Conservation (phyloP, 345 rosid species). For the Cochlearia excelsa region DNA sequence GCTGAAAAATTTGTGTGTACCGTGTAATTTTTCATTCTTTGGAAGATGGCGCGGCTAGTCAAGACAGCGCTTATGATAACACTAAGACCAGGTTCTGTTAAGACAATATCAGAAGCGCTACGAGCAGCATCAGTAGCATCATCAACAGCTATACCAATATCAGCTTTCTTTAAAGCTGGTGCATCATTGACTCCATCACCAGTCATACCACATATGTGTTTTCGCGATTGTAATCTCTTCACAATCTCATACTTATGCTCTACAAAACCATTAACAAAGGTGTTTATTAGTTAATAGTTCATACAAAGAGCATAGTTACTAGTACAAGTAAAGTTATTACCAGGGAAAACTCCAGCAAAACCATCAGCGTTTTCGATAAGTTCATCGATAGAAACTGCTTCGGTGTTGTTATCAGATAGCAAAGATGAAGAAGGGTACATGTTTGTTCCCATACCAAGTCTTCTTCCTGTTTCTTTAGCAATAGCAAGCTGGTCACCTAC, state of each 20-base stretch:
- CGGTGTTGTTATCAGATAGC: conserved; percentile 40
- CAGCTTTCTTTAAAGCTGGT: conserved; percentile 61
- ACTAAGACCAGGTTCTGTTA: conserved; percentile 64
- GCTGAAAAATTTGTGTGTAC: conserved; percentile 26
- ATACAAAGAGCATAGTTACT: background rate
- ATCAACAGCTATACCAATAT: conserved; percentile 64
- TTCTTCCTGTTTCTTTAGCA: conserved; percentile 62
- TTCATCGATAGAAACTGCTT: conserved; percentile 43
- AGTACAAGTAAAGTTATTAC: conserved; percentile 31
- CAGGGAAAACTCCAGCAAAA: conserved; percentile 69
- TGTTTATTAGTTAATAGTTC: background rate
- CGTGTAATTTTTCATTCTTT: conserved; percentile 67
- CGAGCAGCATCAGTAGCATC: conserved; percentile 68
- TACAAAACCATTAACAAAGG: conserved; percentile 9
- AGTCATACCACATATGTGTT: conserved; percentile 61
- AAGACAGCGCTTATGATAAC: conserved; percentile 59
- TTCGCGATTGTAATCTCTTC: conserved; percentile 46
- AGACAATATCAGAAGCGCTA: conserved; percentile 61
- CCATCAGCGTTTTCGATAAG: conserved; percentile 48
- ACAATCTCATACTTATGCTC: conserved; percentile 66
- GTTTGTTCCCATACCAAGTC: conserved; percentile 79
- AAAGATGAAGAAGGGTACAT: conserved; percentile 78
- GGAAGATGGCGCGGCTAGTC: conserved; percentile 64
- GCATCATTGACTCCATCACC: conserved; percentile 72
- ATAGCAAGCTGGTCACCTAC: conserved; percentile 68